Percentiles rank a stretch among this genome's conserved stretches.
Evolutionary conservation across 768 basidiomycete genomes (phyloP).

Genomic region (Boletus rex-veris): DNA sequence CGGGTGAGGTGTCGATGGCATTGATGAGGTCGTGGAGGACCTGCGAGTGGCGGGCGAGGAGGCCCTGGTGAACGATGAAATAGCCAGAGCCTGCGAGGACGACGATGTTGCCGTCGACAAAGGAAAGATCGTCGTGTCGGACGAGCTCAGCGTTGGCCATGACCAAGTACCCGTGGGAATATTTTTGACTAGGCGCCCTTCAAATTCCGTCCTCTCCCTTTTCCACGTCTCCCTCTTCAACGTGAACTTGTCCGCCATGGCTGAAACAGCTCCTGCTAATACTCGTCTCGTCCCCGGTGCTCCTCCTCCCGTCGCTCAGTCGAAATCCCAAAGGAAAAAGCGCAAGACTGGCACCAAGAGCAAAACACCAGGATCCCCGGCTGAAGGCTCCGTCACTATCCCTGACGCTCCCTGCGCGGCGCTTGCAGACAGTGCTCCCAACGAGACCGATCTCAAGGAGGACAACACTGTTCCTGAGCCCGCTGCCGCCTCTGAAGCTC

Average conservation of each 20-base stretch:
- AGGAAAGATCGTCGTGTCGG: conserved; percentile 54
- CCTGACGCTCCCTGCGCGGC: conserved; percentile 46
- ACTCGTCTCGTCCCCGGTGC: conserved; percentile 75
- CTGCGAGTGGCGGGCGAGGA: conserved; percentile 61
- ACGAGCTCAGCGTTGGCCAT: conserved; percentile 26
- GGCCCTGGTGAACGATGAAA: conserved; percentile 67
- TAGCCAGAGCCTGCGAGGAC: conserved; percentile 54
- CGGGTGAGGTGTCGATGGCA: conserved; percentile 19
- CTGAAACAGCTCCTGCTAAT: conserved; percentile 28
- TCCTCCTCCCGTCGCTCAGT: conserved; percentile 53
- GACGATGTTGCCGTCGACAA: conserved; percentile 68
- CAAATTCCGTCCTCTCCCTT: conserved; percentile 9
- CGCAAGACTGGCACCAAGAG: conserved; percentile 54
- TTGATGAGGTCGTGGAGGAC: conserved; percentile 44
- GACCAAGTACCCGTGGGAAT: conserved; percentile 17
- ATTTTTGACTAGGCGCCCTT: background rate
- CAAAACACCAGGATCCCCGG: conserved; percentile 46
- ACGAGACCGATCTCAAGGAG: conserved; percentile 45
- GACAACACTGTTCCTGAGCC: conserved; percentile 45
- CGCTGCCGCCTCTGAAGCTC: conserved; percentile 39
- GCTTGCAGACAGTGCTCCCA: conserved; percentile 49
- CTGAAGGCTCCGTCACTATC: conserved; percentile 35
- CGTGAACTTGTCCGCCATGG: conserved; percentile 27
- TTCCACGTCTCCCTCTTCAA: conserved; percentile 4
- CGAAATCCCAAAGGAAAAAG: conserved; percentile 69